These are phyloP conservation scores for Wickerhamiella nectarea DNA, from an alignment of 805 yeast genomes.

Conservation along the genomic window DNA sequence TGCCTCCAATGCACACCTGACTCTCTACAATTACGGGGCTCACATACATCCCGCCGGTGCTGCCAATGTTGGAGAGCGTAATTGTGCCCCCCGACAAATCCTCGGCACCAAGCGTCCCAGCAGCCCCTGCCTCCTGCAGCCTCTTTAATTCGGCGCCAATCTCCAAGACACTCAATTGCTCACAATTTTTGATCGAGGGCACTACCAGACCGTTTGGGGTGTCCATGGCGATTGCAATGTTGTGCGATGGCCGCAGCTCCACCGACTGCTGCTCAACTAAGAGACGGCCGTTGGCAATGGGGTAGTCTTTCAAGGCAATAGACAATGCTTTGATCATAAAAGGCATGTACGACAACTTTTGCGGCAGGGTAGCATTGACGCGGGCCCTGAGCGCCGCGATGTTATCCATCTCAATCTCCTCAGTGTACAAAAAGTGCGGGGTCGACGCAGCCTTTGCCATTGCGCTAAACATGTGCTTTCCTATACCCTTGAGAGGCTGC, in stretches of 20 bases:
- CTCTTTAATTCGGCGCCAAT: conserved; percentile 22
- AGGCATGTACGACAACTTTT: conserved; percentile 25
- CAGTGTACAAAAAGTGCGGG: conserved; percentile 27
- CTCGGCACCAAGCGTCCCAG: conserved; percentile 20
- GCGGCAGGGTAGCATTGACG: conserved; percentile 17
- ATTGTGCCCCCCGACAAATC: conserved; percentile 26
- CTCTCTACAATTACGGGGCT: conserved; percentile 25
- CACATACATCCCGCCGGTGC: conserved; percentile 26
- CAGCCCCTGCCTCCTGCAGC: conserved; percentile 20
- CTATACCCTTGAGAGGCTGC: conserved; percentile 22
- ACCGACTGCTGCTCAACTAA: conserved; percentile 14
- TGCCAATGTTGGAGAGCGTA: conserved; percentile 26
- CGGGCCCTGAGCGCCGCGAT: conserved; percentile 18
- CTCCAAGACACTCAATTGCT: conserved; percentile 19
- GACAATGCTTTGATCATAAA: conserved; percentile 27
- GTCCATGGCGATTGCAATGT: conserved; percentile 27
- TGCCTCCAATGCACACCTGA: conserved; percentile 26
- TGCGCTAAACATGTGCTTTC: conserved; percentile 24
- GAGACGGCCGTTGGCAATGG: conserved; percentile 22
- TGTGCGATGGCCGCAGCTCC: conserved; percentile 20
- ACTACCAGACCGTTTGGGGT: conserved; percentile 26
- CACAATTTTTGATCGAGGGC: conserved; percentile 25
- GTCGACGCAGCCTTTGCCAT: conserved; percentile 24
- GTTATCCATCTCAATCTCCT: conserved; percentile 23
- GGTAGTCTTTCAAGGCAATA: conserved; percentile 21